Percentiles rank a stretch among this genome's conserved stretches.
phyloP scores from a whole-genome alignment of 1,284 basidiomycete species.

The Moesziomyces sp. region DNA sequence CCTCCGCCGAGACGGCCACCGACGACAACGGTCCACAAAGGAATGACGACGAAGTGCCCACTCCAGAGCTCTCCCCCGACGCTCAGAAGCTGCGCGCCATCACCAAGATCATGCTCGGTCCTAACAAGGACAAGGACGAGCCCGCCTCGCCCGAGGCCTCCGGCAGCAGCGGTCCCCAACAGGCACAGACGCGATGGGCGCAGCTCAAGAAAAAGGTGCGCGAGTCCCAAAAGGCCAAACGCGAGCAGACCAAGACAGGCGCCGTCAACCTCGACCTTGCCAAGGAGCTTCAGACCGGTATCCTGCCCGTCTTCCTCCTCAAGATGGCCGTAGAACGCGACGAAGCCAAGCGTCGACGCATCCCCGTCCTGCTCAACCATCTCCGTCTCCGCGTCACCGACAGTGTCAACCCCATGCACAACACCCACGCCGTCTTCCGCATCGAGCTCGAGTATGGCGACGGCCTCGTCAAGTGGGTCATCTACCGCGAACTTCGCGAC shows the following conservation, averaged over 20 bases:
- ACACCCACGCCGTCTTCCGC: constrained; percentile 83
- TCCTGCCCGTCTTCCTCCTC: constrained; percentile 68
- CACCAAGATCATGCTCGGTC: constrained; percentile 54
- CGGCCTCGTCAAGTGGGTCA: constrained; percentile 88
- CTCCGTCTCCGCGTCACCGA: constrained; percentile 85
- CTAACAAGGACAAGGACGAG: constrained; percentile 16
- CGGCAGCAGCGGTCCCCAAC: constrained; percentile 10
- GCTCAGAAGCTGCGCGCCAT: constrained; percentile 44
- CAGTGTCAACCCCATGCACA: constrained; percentile 82
- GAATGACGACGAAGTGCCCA: constrained; percentile 16
- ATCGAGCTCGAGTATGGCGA: constrained; percentile 98
- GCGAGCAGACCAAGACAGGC: constrained; percentile 41
- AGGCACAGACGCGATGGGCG: constrained; percentile 44
- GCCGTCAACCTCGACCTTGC: constrained; percentile 40
- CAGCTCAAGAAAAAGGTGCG: constrained; percentile 52
- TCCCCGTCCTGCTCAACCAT: constrained; percentile 88
- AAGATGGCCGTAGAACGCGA: constrained; percentile 91
- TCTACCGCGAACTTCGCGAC: constrained; percentile 93
- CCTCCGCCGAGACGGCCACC: constrained; percentile 16
- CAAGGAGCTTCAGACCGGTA: constrained; percentile 50
- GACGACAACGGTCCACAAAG: constrained; percentile 8
- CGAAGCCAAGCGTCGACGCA: constrained; percentile 82
- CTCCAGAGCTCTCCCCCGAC: constrained; percentile 40
- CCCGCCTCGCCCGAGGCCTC: constrained; percentile 14
- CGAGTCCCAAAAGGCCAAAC: constrained; percentile 47